phyloP scores from a whole-genome alignment of 2,329 filamentous ascomycete species.

The Trichophyton simii region DNA sequence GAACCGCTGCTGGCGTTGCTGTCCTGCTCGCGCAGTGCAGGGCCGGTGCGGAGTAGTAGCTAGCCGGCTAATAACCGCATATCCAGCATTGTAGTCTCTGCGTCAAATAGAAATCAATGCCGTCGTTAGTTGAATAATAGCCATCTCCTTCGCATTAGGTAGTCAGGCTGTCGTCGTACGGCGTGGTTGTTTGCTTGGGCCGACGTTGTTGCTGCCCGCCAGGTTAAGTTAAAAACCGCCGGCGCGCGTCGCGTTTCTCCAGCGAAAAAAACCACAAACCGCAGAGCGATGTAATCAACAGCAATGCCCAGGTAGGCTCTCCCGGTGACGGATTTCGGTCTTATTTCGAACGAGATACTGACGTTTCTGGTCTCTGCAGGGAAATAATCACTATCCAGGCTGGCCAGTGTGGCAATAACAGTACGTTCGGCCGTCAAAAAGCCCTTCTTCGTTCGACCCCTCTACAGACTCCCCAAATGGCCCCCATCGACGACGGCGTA shows the following conservation, averaged over 20 bases:
- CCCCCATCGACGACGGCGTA: not conserved
- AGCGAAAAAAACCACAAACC: not conserved
- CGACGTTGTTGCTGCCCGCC: not conserved
- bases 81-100: too few relatives aligned
- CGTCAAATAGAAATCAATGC: too few relatives aligned
- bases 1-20: constrained; percentile 33
- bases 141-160: not conserved
- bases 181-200: not conserved
- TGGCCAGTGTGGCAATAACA: constrained; percentile 98
- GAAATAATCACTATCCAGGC: constrained; percentile 99
- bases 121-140: not conserved
- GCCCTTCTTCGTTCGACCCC: not conserved
- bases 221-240: not conserved
- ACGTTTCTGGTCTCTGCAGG: constrained; percentile 38
- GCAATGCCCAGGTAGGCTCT: constrained; percentile 2
- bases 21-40: not conserved
- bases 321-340: not conserved
- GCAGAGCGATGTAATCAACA: not conserved
- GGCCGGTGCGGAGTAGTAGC: not conserved
- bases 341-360: not conserved
- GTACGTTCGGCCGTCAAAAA: constrained; percentile 46
- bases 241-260: constrained; percentile 2
- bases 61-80: not conserved
- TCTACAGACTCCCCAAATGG: not conserved
- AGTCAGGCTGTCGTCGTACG: not conserved